Evolutionary conservation across 179 eudicot genomes (phyloP), one percentile per base, ranked within the genome.

Genomic region (Monotropa hypopitys): DNA sequence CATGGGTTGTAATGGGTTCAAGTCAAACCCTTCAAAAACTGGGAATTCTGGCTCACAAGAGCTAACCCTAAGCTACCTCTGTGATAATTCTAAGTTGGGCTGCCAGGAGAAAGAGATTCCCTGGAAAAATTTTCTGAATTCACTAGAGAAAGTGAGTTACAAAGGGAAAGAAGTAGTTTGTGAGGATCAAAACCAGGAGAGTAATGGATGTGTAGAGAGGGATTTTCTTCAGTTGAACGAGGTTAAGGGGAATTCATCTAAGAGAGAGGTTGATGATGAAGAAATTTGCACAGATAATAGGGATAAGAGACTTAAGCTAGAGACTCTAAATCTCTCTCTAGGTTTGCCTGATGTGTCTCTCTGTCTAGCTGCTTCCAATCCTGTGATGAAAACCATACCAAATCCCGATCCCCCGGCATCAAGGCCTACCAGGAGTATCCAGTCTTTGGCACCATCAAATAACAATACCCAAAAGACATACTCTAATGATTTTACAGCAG

Each of bases 261-360:
- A 87, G 74, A 78, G 90, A 73, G 92, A 82, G 42, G 80, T 81
- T 46, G 85, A 84, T 74, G 83, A 84, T 21, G 87, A 80, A 2
- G 88, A 86, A n/a, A 82, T 73, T 21, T 86, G 83, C 49, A 76
- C 76, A 32, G 88, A 85, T 26, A 67, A 69, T 59, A 84, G 84
- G 26, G 90, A 85, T 35, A 92, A 90, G 83, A 92, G 88, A 83
- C 83, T 87, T 3, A 92, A 88, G 81, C 49, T 92, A 15, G 96
- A 90, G 80, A 86, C 91, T 7, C 86, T 90, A 76, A 84, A 87
- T 62, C 85, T 92, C 9, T 90, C 97, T 75, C 74, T 90, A 49
- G 96, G 89, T 77, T 79, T 85, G 72, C 93, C 96, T 78, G 93
- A 89, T 82, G 93, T 88, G 0, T 89, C 92, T 15, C 88, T 90